Base-by-base conservation (phyloP, 2,329 filamentous ascomycete genomes). In the Davidsoniella eucalypti region DNA sequence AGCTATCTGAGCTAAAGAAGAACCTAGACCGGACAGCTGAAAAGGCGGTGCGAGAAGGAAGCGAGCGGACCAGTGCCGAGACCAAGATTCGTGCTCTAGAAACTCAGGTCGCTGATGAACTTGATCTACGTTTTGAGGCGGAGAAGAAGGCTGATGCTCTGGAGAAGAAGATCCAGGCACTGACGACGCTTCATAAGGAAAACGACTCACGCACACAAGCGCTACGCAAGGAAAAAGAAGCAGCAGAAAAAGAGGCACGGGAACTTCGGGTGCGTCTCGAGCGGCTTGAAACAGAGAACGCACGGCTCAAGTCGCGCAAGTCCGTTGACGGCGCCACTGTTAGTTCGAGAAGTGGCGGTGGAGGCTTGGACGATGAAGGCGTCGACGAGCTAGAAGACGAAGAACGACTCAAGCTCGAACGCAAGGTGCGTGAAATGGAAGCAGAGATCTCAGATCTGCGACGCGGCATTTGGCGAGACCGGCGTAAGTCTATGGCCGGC, bases 351-450 rank as follows among this genome's bases (percentile, higher is more conserved):
- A 38, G 29, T n/a, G 29, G 43, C 10, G 71, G 72, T 37, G 73
- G 73, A 36, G 78, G 78, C 40, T 73, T 78, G 16, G 82, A 87
- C 51, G 82, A 85, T 55, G 81, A 83, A 46, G 78, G 73, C 9
- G 71, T 90, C 7, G 84, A 92, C 58, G 86, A 93, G 65, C 76
- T 93, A 6, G 85, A 93, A 61, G 83, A 92, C 53, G 87, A 94
- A 65, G 86, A 87, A 61, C 76, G 84, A 5, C 70, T 76, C 55
- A 75, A 76, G 44, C 73, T 94, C 14, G 78, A 90, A 65, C 75
- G 76, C 58, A 80, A 81, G 59, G 78, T 95, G 49, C 79, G 87
- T 46, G 81, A 84, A 47, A 75, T 95, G 2, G 90, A 96, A 67
- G 78, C 79, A 46, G 87, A 96, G 64, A 75, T 84, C 55, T 86